Conservation (phyloP, 306 rosid genomes). For the Pueraria montana region DNA sequence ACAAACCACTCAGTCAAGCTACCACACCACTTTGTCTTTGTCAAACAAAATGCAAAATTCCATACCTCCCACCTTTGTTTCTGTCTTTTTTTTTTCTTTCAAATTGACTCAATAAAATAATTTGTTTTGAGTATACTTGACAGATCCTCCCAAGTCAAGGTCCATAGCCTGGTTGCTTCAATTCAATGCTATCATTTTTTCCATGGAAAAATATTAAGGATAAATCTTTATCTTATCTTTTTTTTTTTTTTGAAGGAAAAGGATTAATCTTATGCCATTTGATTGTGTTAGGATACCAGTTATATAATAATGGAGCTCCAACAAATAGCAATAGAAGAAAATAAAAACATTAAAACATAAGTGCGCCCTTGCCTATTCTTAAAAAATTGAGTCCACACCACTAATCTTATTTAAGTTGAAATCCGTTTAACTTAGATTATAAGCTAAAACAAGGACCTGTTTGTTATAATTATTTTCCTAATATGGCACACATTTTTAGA, state of each 20-base stretch:
- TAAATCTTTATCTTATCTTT: no score
- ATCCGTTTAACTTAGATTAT: no score
- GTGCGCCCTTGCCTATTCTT: no score
- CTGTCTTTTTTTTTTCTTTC: background rate
- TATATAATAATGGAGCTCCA: background rate
- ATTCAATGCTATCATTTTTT: background rate
- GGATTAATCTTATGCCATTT: background rate
- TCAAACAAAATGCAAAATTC: constrained; percentile 6
- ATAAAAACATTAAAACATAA: no score
- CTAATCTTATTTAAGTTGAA: no score
- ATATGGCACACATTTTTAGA: no score
- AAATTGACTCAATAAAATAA: background rate
- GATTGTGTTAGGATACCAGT: background rate
- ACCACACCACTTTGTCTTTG: background rate
- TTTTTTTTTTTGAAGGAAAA: no score
- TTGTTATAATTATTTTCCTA: no score
- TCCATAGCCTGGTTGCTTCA: background rate
- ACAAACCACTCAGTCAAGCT: background rate
- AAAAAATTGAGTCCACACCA: no score
- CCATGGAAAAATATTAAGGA: background rate
- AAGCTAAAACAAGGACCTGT: no score
- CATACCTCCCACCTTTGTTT: background rate
- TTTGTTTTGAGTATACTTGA: background rate
- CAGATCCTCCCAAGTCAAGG: background rate
- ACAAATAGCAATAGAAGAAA: background rate